These are phyloP conservation scores for Colletotrichum sp. DNA, from an alignment of 2,329 filamentous ascomycete genomes.

Conservation along the genomic window DNA sequence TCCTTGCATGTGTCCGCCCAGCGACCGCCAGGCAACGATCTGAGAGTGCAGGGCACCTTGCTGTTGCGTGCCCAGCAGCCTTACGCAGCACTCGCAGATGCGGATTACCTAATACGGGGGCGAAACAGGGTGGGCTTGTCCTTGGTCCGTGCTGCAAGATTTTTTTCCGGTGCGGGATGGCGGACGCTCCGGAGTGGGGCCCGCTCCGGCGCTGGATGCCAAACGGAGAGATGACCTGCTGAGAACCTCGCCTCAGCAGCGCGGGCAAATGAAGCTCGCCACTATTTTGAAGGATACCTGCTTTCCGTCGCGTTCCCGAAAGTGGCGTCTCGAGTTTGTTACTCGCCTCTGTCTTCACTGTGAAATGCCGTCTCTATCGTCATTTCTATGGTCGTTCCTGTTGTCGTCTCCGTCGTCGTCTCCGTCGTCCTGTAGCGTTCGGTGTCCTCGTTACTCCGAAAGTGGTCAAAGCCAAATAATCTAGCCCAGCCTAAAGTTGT, in stretches of 20 bases:
- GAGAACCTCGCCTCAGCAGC: not conserved
- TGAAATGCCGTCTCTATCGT: too few relatives aligned
- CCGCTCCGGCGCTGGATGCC: not conserved
- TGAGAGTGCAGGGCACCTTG: not conserved
- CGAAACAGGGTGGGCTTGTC: not conserved
- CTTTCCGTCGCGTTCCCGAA: too few relatives aligned
- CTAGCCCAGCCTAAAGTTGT: too few relatives aligned
- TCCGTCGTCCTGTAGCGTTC: too few relatives aligned
- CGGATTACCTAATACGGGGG: not conserved
- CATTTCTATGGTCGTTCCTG: too few relatives aligned
- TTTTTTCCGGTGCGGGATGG: not conserved
- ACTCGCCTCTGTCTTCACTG: too few relatives aligned
- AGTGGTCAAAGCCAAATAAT: too few relatives aligned
- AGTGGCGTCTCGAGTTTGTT: too few relatives aligned
- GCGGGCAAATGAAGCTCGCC: not conserved
- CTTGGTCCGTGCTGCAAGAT: not conserved
- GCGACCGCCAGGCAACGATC: conserved; percentile 1
- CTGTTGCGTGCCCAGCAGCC: not conserved
- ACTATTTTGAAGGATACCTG: too few relatives aligned
- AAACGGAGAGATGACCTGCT: not conserved
- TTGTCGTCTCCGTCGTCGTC: too few relatives aligned
- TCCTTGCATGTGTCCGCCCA: not conserved
- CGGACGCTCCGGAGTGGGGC: not conserved
- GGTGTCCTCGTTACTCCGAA: too few relatives aligned
- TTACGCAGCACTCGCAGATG: not conserved